Base-by-base conservation (phyloP, 257 asterid species). In the Lavandula angustifolia region DNA sequence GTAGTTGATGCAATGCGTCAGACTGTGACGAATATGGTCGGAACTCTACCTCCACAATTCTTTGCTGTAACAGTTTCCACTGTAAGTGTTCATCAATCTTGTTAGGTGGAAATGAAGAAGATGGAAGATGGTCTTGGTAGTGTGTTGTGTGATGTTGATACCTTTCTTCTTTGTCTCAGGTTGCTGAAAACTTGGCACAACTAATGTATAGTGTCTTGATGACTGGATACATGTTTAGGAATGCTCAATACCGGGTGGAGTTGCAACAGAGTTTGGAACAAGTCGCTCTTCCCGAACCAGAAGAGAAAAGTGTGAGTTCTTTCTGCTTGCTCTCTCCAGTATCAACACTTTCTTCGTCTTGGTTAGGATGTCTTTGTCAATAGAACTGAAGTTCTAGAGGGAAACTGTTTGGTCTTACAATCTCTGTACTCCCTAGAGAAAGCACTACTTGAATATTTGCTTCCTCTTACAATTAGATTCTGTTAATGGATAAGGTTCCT, bases 1-100 rank as follows among this genome's bases (percentile, higher is more conserved):
- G 94, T 90, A 75, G 95, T 94, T 62, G 99, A 94, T 62, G 99
- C 99, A 0, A 90, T 94, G 99, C 97, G 99, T 56, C 96, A 90
- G 68, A 94, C 99, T 0, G 96, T 94, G 68, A 86, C 95, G 44
- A 94, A 87, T 76, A 94, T 94, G 99, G 85, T 94, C 43, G 99
- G 99, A 64, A 94, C 97, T 58, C 81, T 94, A 31, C 99, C 99
- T 10, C 95, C 95, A 0, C 99, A 94, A 57, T 94, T 90, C 76
- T 94, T 94, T 61, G 86, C 96, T 4, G 85, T 94, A 57, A 87
- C 99, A 3, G 96, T 94, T 68, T 80, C 96, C 71, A 81, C 92
- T 18, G 99, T 90, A 78, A 81, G 95, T 77, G 58, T 66, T 17
- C 38, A 11, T 14, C 16, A 10, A 40, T 68, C 35, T 60, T 35